Conservation (phyloP, 1,139 yeast genomes). For the Yamadazyma jaroonii region DNA sequence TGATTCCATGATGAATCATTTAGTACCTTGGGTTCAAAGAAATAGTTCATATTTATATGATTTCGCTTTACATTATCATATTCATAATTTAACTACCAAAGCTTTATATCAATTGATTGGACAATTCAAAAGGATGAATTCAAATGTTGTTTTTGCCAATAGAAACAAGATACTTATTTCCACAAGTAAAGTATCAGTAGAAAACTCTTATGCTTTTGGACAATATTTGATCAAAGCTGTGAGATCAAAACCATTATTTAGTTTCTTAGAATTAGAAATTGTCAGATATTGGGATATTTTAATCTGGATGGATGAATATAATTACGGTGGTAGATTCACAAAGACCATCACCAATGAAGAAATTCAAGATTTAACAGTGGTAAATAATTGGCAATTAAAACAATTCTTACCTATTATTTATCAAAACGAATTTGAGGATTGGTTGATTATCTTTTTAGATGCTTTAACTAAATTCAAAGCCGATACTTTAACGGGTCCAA, state of each 20-base stretch:
- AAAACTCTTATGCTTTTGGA: constrained; percentile 91
- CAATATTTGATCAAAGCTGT: constrained; percentile 79
- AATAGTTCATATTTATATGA: constrained; percentile 74
- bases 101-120: constrained; percentile 78
- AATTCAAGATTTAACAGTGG: constrained; percentile 54
- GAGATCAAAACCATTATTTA: constrained; percentile 77
- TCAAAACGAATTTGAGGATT: constrained; percentile 82
- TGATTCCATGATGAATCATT: constrained; percentile 78
- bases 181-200: constrained; percentile 73
- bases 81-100: constrained; percentile 82
- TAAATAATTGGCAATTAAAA: constrained; percentile 79
- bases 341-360: constrained; percentile 54
- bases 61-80: constrained; percentile 77
- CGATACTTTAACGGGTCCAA: constrained; percentile 32
- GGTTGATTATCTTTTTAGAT: constrained; percentile 78
- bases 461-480: constrained; percentile 59
- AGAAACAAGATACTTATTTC: constrained; percentile 70
- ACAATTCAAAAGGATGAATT: constrained; percentile 77
- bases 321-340: constrained; percentile 83
- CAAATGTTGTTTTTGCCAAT: constrained; percentile 76
- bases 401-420: constrained; percentile 71
- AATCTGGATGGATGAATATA: constrained; percentile 92
- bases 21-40: constrained; percentile 86
- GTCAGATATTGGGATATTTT: constrained; percentile 85
- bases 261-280: constrained; percentile 73